A percentile compares a stretch with the other conserved stretches of the same genome.
Evolutionary conservation across 1,284 basidiomycete genomes (phyloP).

Genomic region (Neolentinus lepideus): DNA sequence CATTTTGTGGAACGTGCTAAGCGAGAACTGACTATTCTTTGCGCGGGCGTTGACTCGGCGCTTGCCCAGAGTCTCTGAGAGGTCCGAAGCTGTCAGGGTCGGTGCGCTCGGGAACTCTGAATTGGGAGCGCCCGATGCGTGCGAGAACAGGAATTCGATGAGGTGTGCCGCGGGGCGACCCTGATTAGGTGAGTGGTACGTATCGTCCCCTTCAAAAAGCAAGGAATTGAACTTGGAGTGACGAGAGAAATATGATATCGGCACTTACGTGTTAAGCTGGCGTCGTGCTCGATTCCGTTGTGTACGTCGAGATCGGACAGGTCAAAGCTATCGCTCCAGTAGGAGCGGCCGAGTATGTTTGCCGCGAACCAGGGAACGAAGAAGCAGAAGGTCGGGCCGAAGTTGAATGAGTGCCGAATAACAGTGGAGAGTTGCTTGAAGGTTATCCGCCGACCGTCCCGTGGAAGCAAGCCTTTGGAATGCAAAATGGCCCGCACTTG

Average conservation of each 20-base stretch:
- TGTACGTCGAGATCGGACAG: conserved; percentile 60
- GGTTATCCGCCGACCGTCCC: conserved; percentile 55
- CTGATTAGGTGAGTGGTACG: conserved; percentile 42
- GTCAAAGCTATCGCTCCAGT: conserved; percentile 51
- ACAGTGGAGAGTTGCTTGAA: conserved; percentile 47
- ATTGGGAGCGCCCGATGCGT: conserved; percentile 40
- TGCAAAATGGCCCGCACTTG: not conserved
- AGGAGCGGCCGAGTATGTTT: conserved; percentile 45
- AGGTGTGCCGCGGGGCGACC: conserved; percentile 36
- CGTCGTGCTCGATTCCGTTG: conserved; percentile 77
- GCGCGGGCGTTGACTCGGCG: conserved; percentile 48
- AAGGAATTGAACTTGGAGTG: not conserved
- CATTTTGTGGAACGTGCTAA: conserved; percentile 41
- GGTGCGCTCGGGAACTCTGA: conserved; percentile 27
- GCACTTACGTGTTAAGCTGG: conserved; percentile 56
- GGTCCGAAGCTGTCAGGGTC: conserved; percentile 46
- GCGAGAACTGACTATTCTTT: conserved; percentile 47
- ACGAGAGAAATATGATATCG: not conserved
- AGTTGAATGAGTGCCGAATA: conserved; percentile 58
- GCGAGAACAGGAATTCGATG: conserved; percentile 49
- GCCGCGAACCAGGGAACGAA: conserved; percentile 58
- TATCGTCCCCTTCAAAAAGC: conserved; percentile 46
- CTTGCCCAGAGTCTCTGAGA: conserved; percentile 47
- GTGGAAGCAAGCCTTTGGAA: conserved; percentile 55
- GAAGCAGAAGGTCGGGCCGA: conserved; percentile 56